Base-by-base conservation (phyloP, 2,329 filamentous ascomycete species). In the Trichoderma harzianum region DNA sequence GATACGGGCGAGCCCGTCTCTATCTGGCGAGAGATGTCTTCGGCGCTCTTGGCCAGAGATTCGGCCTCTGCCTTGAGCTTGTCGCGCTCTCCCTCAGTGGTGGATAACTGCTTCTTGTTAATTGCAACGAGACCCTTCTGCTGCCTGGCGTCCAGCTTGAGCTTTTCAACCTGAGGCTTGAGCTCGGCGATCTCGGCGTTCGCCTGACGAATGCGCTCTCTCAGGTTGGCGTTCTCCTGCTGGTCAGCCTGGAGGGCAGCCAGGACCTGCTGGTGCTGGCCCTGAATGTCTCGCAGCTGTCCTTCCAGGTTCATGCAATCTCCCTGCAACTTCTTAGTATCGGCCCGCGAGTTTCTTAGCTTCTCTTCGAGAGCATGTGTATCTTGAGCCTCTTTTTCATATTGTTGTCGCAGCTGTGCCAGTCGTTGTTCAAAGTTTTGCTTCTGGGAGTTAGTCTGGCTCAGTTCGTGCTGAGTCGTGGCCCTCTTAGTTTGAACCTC, bases 51-150 rank as follows among this genome's bases (percentile, higher is more conserved):
- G 80, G 83, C 87, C 74, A 91, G 87, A 66, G 89, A 90, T 72
- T 91, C 91, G 58, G 92, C 91, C 80, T 98, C 95, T 1, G 86
- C 84, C 83, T 94, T 95, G 51, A 97, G 85, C 84, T 93, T 95
- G 73, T 98, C 95, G 36, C 93, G 89, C 80, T 98, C 95, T 62
- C 89, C 89, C 81, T 99, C 96, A 71, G 92, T 93, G 1, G 95
- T 98, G 43, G 92, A 89, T 73, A 98, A 85, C 83, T 99, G 96
- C 84, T 99, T 99, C 86, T 97, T 98, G 84, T 98, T 98, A 83
- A 99, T 99, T 57, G 96, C 95, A 34, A 97, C 95, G 75, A 98
- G 86, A 21, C 96, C 96, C 84, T 97, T 98, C 79, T 98, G 95
- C 81, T 98, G 96, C 55, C 96, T 91, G 30, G 94, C 94, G 76